Evolutionary conservation across 257 asterid species (phyloP).

Genomic region (Agastache rugosa): DNA sequence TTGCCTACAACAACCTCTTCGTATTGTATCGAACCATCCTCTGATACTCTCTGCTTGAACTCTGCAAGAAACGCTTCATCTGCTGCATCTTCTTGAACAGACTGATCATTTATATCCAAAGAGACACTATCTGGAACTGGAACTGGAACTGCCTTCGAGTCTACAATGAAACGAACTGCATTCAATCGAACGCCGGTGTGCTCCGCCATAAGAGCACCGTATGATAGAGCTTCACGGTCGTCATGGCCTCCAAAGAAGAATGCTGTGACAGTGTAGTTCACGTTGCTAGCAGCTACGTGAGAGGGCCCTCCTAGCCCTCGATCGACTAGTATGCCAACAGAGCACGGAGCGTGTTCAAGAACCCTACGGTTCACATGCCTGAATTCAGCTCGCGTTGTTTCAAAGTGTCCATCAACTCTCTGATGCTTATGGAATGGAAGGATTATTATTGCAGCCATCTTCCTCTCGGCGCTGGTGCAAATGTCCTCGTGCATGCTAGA

Average conservation of each 20-base stretch:
- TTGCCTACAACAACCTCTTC: slow-evolving; percentile 51
- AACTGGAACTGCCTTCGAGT: slow-evolving; percentile 36
- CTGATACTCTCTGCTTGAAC: slow-evolving; percentile 42
- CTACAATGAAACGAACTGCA: slow-evolving; percentile 47
- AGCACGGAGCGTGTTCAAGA: slow-evolving; percentile 67
- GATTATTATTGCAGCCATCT: slow-evolving; percentile 60
- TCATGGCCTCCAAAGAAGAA: slow-evolving; percentile 72
- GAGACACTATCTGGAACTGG: slow-evolving; percentile 45
- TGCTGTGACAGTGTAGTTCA: slow-evolving; percentile 49
- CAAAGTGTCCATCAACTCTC: slow-evolving; percentile 66
- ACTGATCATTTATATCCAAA: slow-evolving; percentile 36
- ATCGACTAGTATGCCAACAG: slow-evolving; percentile 69
- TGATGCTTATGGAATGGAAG: slow-evolving; percentile 74
- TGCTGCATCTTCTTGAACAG: slow-evolving; percentile 31
- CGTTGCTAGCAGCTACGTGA: slow-evolving; percentile 65
- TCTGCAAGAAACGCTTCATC: slow-evolving; percentile 52
- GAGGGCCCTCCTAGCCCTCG: slow-evolving; percentile 74
- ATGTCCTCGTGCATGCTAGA: slow-evolving; percentile 76
- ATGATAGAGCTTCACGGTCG: slow-evolving; percentile 71
- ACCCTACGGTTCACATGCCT: slow-evolving; percentile 66
- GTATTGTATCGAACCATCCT: slow-evolving; percentile 49
- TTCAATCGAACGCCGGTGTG: slow-evolving; percentile 61
- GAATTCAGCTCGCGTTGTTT: slow-evolving; percentile 59
- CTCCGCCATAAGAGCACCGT: slow-evolving; percentile 72
- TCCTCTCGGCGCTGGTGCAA: slow-evolving; percentile 54